Evolutionary conservation across 1,139 yeast species (phyloP), one percentile per base, ranked within the genome.

Genomic region (Entelexis paramagnoliae): DNA sequence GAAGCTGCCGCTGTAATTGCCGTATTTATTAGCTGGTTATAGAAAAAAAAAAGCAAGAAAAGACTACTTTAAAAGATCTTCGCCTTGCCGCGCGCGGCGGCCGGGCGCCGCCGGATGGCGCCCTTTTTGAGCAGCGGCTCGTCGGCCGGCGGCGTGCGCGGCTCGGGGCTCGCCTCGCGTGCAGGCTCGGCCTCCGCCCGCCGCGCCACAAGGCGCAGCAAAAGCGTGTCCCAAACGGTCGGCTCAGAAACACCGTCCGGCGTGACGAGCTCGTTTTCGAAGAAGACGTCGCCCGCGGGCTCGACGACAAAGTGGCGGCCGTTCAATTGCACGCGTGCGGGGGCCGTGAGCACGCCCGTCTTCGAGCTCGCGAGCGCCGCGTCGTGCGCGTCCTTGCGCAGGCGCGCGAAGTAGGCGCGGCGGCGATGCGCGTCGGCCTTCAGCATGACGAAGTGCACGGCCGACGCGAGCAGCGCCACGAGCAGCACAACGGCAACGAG

Each of bases 211-310:
- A 4, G 76, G 53, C 69, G 76, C 59, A 73, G 74, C 30, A 81
- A 61, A 26, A 81, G 58, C 1, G 83, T 72, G 55, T 84, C 87
- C 56, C 69, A 71, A 64, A 82, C 70, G 0, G 78, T 72, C 10
- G 80, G 79, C 22, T 63, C 65, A 17, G 59, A 58, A 39, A 70
- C 68, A 24, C 71, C 75, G 22, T 67, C 67, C 30, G 63, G 54
- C 39, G 63, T 59, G 43, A 71, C 58, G 34, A 68, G 38, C 19
- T 14, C 67, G 55, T 83, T 87, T 17, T 79, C 66, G 41, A 83
- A 67, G 64, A 71, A 79, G 13, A 88, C 88, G 2, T 71, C 67
- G n/a, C 94, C 95, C 52, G 78, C 80, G 22, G 81, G 74, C 55
- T 80, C 76, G 3, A 88, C 83, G 43, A 78, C 60, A 59, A 88